Percentiles rank a stretch among this genome's conserved stretches.
Conservation (phyloP, 176 grass and related monocot genomes). For the Phoenix dactylifera region DNA sequence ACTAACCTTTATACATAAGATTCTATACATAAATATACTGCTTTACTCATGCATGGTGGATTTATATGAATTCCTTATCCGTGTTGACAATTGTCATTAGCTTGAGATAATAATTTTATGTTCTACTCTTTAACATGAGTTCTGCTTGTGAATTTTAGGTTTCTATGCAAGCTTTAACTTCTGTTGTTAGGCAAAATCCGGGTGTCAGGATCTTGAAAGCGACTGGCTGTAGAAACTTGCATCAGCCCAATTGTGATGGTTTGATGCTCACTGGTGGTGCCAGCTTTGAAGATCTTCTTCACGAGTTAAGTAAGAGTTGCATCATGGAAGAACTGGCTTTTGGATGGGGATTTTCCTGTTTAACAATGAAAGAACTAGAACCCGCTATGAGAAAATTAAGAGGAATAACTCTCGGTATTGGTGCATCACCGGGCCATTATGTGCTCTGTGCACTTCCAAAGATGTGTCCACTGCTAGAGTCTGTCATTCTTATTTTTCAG, state of each 20-base stretch:
- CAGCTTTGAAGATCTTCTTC: constrained; percentile 29
- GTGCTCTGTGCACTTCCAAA: constrained; percentile 46
- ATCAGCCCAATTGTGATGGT: constrained; percentile 4
- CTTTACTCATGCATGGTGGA: too few species aligned
- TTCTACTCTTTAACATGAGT: not conserved
- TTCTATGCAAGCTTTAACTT: constrained; percentile 50
- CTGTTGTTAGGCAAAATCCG: constrained; percentile 45
- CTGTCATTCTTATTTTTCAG: constrained; percentile 73
- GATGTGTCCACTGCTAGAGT: constrained; percentile 62
- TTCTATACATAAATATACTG: too few species aligned
- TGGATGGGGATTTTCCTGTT: constrained; percentile 72
- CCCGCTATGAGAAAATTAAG: constrained; percentile 39
- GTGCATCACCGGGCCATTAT: constrained; percentile 55
- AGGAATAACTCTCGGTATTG: constrained; percentile 50
- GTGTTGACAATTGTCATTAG: too few species aligned
- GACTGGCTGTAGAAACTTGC: constrained; percentile 49
- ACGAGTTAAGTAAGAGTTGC: constrained; percentile 30
- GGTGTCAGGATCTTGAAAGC: constrained; percentile 64
- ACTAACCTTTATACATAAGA: too few species aligned
- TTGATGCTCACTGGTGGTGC: constrained; percentile 18
- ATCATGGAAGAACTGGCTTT: constrained; percentile 59
- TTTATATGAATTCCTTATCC: too few species aligned
- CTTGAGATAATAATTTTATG: too few species aligned
- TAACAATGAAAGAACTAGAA: constrained; percentile 33
- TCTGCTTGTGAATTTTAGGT: constrained; percentile 37